Base-by-base conservation (phyloP, 345 rosid genomes). In the Isatis tinctoria region DNA sequence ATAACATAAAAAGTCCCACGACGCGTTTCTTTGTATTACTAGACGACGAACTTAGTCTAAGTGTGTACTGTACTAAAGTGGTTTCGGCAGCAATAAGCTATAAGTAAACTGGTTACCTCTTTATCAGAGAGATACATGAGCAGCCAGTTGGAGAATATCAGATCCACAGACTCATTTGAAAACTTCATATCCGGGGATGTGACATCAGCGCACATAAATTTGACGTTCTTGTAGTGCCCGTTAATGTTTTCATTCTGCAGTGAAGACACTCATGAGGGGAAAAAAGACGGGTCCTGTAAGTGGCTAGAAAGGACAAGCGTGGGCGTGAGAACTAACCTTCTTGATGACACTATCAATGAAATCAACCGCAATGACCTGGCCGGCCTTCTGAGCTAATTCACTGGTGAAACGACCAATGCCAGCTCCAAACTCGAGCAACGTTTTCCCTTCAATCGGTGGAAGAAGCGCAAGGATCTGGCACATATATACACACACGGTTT, bases 321-420 rank as follows among this genome's bases (percentile, higher is more conserved):
- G 24, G 51, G 74, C 3, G 60, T 45, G 62, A 20, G 24, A 22
- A 65, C 65, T 5, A 58, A 88, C 99, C 98, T 92, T 92, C 81
- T 88, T 95, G 58, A 92, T 90, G 54, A 76, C 89, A 62, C 81
- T 84, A 26, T 92, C 96, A 74, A 92, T 90, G 88, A 92, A 92
- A 65, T 95, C 98, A 73, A 95, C 52, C 59, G 99, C 99, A 56
- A 86, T 60, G 59, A 95, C 78, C 12, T 82, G 83, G 40, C 85
- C 87, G 10, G 99, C 97, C 73, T 87, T 90, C 81, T 82, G 76
- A 60, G 97, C 99, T 72, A 95, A 74, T 47, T 92, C 92, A 30
- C 91, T 82, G 39, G 98, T 95, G 82, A 92, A 92, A 51, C 99
- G 92, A 64, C 98, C 99, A 69, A 89, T 90, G 28, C 97, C 99